Conservation (phyloP, 1,139 yeast genomes). For the Pichiaceae sp. region DNA sequence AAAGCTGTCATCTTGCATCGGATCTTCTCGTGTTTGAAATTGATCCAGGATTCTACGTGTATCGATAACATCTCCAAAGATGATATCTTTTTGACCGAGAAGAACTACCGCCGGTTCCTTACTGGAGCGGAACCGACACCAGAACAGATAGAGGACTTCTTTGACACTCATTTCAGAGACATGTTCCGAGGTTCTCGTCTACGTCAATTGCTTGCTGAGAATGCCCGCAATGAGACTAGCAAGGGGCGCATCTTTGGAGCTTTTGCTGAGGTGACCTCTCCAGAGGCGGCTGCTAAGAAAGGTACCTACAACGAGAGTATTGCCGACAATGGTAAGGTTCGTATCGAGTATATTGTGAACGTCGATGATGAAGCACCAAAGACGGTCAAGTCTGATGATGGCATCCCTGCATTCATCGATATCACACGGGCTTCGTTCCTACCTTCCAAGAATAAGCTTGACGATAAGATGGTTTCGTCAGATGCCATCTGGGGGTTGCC, state of each 20-base stretch:
- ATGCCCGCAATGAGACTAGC: background rate
- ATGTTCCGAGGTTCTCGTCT: constrained; percentile 14
- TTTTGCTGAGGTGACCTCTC: background rate
- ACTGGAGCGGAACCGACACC: constrained; percentile 20
- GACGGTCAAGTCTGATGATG: constrained; percentile 6
- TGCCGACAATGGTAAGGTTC: constrained; percentile 34
- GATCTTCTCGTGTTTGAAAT: constrained; percentile 64
- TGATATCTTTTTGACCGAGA: constrained; percentile 26
- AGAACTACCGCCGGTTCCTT: constrained; percentile 23
- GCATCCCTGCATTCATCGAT: constrained; percentile 29
- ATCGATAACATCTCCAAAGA: constrained; percentile 32
- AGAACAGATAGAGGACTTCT: constrained; percentile 17
- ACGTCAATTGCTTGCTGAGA: constrained; percentile 1
- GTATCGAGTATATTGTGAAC: constrained; percentile 41
- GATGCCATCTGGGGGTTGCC: constrained; percentile 84
- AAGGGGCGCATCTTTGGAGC: background rate
- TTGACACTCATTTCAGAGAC: constrained; percentile 16
- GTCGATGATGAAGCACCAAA: constrained; percentile 15
- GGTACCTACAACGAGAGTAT: constrained; percentile 31
- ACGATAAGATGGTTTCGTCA: constrained; percentile 56
- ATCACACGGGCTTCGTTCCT: constrained; percentile 27
- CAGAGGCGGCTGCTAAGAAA: constrained; percentile 3
- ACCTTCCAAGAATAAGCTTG: constrained; percentile 26
- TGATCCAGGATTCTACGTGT: constrained; percentile 68
- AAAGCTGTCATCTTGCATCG: constrained; percentile 75